Percentiles rank a stretch among this genome's conserved stretches.
These are phyloP conservation scores for Pelargonium citronellum DNA, from an alignment of 441 rosid genomes.

Conservation along the genomic window DNA sequence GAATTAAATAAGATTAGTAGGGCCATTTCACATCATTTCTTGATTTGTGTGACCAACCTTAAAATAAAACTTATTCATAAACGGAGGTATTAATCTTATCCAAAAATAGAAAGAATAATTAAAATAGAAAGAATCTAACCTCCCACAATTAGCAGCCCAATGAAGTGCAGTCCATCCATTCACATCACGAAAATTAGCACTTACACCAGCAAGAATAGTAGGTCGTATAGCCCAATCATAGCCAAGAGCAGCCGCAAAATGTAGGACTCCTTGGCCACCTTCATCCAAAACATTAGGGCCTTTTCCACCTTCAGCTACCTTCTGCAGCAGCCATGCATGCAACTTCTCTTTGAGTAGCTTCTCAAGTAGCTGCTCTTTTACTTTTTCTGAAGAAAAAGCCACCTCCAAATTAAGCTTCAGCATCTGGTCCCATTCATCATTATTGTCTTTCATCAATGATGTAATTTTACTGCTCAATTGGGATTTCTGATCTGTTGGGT, in stretches of 20 bases:
- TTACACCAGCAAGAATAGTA: constrained; percentile 68
- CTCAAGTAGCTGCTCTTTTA: constrained; percentile 50
- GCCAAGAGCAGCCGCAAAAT: constrained; percentile 87
- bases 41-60: too few relatives aligned
- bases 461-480: constrained; percentile 50
- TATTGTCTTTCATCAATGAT: constrained; percentile 55
- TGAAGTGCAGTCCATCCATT: constrained; percentile 99
- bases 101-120: neutral
- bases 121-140: constrained; percentile 32
- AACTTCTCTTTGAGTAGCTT: constrained; percentile 70
- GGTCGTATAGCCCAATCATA: constrained; percentile 92
- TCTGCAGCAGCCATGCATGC: constrained; percentile 67
- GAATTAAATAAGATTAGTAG: too few relatives aligned
- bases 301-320: constrained; percentile 73
- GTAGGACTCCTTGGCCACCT: constrained; percentile 85
- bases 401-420: constrained; percentile 32
- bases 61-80: too few relatives aligned
- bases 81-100: too few relatives aligned
- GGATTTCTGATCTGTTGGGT: constrained; percentile 32
- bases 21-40: too few relatives aligned
- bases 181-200: constrained; percentile 73
- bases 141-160: constrained; percentile 93
- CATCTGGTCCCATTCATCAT: constrained; percentile 55
- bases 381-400: constrained; percentile 37
- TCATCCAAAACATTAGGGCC: constrained; percentile 73